phyloP scores from a whole-genome alignment of 2,329 filamentous ascomycete species.

The Penicillium capsulatum region DNA sequence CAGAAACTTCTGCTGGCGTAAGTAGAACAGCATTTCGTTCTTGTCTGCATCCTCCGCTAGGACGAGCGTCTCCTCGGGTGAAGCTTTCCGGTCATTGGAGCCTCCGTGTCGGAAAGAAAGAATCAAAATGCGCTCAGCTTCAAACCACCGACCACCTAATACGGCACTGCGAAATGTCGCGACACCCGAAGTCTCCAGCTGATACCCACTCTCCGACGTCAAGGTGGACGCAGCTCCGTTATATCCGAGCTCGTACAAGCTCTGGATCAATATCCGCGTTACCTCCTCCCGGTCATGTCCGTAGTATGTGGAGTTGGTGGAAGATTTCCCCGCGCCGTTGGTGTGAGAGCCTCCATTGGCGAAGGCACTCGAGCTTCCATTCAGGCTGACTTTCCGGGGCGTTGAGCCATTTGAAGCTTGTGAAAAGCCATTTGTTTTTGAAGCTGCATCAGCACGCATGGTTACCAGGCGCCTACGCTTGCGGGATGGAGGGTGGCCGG shows the following conservation, averaged over 20 bases:
- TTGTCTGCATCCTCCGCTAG: conserved; percentile 71
- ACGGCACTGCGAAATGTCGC: conserved; percentile 81
- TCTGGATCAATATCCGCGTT: conserved; percentile 86
- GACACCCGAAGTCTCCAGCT: conserved; percentile 80
- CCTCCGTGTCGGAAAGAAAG: conserved; percentile 45
- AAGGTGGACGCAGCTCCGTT: conserved; percentile 68
- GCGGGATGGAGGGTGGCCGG: conserved; percentile 37
- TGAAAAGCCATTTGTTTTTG: conserved; percentile 54
- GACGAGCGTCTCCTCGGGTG: conserved; percentile 57
- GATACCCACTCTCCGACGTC: conserved; percentile 75
- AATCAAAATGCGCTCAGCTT: conserved; percentile 78
- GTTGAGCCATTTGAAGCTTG: conserved; percentile 55
- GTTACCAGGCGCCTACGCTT: conserved; percentile 59
- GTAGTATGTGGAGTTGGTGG: conserved; percentile 56
- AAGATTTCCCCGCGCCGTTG: conserved; percentile 38
- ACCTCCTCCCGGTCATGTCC: conserved; percentile 91
- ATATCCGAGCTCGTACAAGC: conserved; percentile 84
- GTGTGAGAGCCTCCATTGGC: conserved; percentile 38
- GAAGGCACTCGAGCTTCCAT: conserved; percentile 49
- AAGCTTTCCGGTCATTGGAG: conserved; percentile 26
- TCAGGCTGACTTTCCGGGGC: conserved; percentile 52
- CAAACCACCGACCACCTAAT: conserved; percentile 71
- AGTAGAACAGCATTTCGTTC: conserved; percentile 76
- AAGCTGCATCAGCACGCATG: conserved; percentile 61
- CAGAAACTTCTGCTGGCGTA: conserved; percentile 91